Percentiles rank a stretch among this genome's conserved stretches.
These are phyloP conservation scores for Dactylellina cionopaga DNA, from an alignment of 2,329 filamentous ascomycete genomes.

Conservation along the genomic window DNA sequence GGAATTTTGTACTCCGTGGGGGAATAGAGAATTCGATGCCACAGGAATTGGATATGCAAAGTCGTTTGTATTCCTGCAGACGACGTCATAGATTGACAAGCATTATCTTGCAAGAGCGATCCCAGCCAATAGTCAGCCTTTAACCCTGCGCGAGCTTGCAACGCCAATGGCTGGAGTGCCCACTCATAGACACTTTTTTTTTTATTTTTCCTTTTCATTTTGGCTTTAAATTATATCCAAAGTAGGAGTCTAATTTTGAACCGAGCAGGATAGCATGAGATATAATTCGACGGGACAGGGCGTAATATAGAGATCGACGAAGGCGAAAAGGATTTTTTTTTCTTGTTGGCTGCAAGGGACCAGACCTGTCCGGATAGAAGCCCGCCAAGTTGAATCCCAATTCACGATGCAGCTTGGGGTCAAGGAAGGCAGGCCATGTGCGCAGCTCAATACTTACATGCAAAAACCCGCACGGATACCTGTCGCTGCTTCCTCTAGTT, in stretches of 20 bases:
- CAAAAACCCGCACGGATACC: conserved; percentile 48
- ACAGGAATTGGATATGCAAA: conserved; percentile 32
- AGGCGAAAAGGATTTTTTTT: conserved; percentile 12
- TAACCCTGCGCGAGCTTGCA: conserved; percentile 20
- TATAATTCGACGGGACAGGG: too few relatives aligned
- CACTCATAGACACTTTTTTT: neutral
- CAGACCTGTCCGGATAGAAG: conserved; percentile 17
- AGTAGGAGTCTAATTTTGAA: neutral
- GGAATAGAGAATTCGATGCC: conserved; percentile 2
- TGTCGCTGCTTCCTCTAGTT: neutral
- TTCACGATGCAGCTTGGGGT: conserved; percentile 29
- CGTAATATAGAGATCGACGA: too few relatives aligned
- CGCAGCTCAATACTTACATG: too few relatives aligned
- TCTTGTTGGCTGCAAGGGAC: neutral
- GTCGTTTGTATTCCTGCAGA: conserved; percentile 41
- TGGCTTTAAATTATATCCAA: too few relatives aligned
- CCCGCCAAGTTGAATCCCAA: conserved; percentile 35
- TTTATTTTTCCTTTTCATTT: neutral
- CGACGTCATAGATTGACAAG: conserved; percentile 48
- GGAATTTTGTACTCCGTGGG: too few relatives aligned
- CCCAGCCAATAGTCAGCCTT: conserved; percentile 20
- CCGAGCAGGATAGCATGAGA: conserved; percentile 1
- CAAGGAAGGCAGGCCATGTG: conserved; percentile 23
- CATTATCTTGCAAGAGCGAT: conserved; percentile 18
- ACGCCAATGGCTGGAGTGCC: conserved; percentile 26